phyloP scores from a whole-genome alignment of 176 grass and related monocot genomes.

The Bothriochloa decipiens region DNA sequence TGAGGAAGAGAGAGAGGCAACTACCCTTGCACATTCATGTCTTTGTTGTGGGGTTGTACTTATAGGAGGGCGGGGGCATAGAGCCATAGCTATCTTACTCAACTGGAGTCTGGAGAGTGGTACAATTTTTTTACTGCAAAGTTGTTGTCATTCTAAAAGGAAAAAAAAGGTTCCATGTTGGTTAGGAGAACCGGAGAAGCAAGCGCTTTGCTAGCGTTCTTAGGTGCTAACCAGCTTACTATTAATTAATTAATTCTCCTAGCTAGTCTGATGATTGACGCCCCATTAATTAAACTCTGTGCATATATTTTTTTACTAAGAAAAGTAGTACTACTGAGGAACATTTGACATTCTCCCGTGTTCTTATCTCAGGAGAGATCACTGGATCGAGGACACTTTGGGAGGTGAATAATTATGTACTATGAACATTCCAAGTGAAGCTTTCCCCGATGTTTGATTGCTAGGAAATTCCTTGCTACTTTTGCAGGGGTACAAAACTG shows the following conservation, averaged over 20 bases:
- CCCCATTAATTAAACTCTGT: neutral
- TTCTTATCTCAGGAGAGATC: neutral
- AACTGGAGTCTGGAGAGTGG: slow-evolving; percentile 1
- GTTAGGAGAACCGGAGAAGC: slow-evolving; percentile 13
- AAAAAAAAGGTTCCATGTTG: neutral
- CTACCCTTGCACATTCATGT: slow-evolving; percentile 39
- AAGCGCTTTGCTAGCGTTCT: slow-evolving; percentile 8
- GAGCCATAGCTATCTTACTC: slow-evolving; percentile 3
- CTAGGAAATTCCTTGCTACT: slow-evolving; percentile 14
- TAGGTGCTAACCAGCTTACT: slow-evolving; percentile 16
- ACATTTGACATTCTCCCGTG: slow-evolving; percentile 3
- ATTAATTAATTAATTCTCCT: neutral
- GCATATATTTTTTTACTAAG: neutral
- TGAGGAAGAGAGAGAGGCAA: slow-evolving; percentile 39
- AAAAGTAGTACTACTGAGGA: neutral
- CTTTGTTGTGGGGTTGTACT: slow-evolving; percentile 53
- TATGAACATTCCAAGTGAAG: slow-evolving; percentile 33
- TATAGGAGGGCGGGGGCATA: slow-evolving; percentile 38
- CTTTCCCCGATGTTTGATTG: slow-evolving; percentile 21
- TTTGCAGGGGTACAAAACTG: slow-evolving; percentile 24
- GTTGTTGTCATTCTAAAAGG: neutral
- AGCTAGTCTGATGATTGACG: neutral
- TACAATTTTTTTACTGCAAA: slow-evolving; percentile 27
- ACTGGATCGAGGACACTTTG: neutral
- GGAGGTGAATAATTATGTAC: slow-evolving; percentile 21